Evolutionary conservation across 164 flowering plant genomes (phyloP).

Genomic region (Aristolochia contorta): DNA sequence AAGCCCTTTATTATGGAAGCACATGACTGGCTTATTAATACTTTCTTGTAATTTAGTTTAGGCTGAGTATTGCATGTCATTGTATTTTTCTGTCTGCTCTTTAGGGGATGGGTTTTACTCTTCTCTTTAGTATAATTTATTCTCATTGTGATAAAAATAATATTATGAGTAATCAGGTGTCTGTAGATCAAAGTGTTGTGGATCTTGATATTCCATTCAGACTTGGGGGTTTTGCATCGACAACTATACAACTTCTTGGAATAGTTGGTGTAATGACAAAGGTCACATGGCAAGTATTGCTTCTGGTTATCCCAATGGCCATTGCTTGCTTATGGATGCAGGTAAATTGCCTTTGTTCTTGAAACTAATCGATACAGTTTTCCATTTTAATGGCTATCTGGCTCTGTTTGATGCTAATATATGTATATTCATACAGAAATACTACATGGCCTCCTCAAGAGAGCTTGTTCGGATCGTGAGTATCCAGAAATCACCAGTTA

Average conservation of each 20-base stretch:
- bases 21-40: neutral
- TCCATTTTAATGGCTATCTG: neutral
- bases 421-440: constrained; percentile 59
- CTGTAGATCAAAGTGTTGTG: constrained; percentile 98
- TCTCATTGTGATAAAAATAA: constrained; percentile 1
- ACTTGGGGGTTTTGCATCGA: constrained; percentile 98
- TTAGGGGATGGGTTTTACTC: too few relatives aligned
- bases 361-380: neutral
- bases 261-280: constrained; percentile 92
- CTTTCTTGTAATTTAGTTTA: neutral
- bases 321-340: constrained; percentile 99
- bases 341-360: constrained; percentile 31
- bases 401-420: neutral
- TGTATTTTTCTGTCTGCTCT: too few relatives aligned
- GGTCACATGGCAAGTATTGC: constrained; percentile 97
- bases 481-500: constrained; percentile 93
- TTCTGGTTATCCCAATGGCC: constrained; percentile 93
- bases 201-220: constrained; percentile 99
- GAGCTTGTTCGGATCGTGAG: constrained; percentile 95
- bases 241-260: constrained; percentile 93
- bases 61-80: constrained; percentile 3
- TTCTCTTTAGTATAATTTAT: neutral
- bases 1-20: too few relatives aligned
- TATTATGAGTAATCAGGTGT: constrained; percentile 50
- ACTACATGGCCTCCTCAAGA: constrained; percentile 95